phyloP scores from a whole-genome alignment of 2,329 filamentous ascomycete genomes.

The Bretziella fagacearum region DNA sequence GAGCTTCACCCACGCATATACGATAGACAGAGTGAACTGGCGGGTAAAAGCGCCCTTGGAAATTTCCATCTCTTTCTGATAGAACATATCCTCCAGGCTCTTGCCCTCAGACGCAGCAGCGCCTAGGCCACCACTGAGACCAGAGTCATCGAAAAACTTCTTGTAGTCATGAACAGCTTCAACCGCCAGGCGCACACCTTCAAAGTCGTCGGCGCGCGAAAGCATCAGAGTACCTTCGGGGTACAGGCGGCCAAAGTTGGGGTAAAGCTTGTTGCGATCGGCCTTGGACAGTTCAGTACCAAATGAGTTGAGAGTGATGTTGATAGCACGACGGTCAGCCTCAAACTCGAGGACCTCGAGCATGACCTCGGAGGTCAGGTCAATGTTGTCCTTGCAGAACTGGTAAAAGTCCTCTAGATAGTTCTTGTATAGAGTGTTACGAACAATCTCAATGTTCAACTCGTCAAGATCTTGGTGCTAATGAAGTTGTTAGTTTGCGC shows the following conservation, averaged over 20 bases:
- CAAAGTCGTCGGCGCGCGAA: constrained; percentile 82
- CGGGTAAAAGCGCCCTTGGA: constrained; percentile 88
- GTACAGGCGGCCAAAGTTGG: constrained; percentile 75
- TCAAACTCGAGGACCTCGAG: constrained; percentile 91
- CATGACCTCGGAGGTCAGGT: constrained; percentile 91
- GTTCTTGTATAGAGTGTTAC: constrained; percentile 98
- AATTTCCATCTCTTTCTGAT: constrained; percentile 98
- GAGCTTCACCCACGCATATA: constrained; percentile 96
- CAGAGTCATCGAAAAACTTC: constrained; percentile 83
- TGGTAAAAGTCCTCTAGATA: constrained; percentile 95
- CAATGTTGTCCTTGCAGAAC: constrained; percentile 79
- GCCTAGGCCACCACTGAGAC: constrained; percentile 51
- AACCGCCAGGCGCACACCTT: constrained; percentile 83
- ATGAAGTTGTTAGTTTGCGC: constrained; percentile 1
- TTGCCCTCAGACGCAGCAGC: constrained; percentile 66
- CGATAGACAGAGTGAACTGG: constrained; percentile 86
- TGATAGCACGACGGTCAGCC: constrained; percentile 90
- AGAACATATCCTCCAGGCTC: constrained; percentile 94
- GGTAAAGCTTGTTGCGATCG: constrained; percentile 92
- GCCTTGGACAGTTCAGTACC: constrained; percentile 88
- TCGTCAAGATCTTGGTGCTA: constrained; percentile 87
- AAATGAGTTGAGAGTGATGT: constrained; percentile 97
- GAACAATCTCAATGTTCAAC: constrained; percentile 96
- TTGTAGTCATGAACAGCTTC: constrained; percentile 92
- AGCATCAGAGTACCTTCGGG: constrained; percentile 93